Evolutionary conservation across 768 basidiomycete genomes (phyloP).

Genomic region (Rhizopogon vulgaris): DNA sequence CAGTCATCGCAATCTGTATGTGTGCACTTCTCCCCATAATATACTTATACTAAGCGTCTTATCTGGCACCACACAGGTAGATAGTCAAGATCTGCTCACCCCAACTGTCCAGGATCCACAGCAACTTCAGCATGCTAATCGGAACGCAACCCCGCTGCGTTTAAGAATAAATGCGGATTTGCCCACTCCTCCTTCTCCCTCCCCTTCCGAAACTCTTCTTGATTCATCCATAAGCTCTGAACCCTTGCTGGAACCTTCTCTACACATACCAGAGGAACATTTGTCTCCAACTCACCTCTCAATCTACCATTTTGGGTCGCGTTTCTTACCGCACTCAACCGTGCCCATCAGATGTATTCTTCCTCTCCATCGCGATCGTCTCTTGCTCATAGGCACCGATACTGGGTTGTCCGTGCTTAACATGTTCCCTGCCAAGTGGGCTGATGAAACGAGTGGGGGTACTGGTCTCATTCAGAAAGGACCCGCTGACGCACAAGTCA

Average conservation of each 20-base stretch:
- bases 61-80: slow-evolving; percentile 7
- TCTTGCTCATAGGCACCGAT: slow-evolving; percentile 76
- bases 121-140: slow-evolving; percentile 1
- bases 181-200: slow-evolving; percentile 23
- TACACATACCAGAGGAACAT: slow-evolving; percentile 39
- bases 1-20: slow-evolving; percentile 13
- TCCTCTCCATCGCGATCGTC: slow-evolving; percentile 55
- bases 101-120: slow-evolving; percentile 3
- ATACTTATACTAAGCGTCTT: neutral
- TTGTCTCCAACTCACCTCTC: slow-evolving; percentile 59
- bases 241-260: slow-evolving; percentile 17
- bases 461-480: slow-evolving; percentile 42
- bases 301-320: slow-evolving; percentile 76
- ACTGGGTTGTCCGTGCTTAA: slow-evolving; percentile 77
- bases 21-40: neutral
- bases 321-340: slow-evolving; percentile 77
- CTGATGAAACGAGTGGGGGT: slow-evolving; percentile 35
- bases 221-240: slow-evolving; percentile 4
- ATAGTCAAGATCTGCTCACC: slow-evolving; percentile 2
- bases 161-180: slow-evolving; percentile 34
- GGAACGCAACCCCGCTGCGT: slow-evolving; percentile 25
- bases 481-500: slow-evolving; percentile 65
- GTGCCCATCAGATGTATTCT: slow-evolving; percentile 71
- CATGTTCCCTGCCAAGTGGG: slow-evolving; percentile 73
- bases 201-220: slow-evolving; percentile 6